Base-by-base conservation (phyloP, 2,329 filamentous ascomycete species). In the Pyrenochaeta sp. region DNA sequence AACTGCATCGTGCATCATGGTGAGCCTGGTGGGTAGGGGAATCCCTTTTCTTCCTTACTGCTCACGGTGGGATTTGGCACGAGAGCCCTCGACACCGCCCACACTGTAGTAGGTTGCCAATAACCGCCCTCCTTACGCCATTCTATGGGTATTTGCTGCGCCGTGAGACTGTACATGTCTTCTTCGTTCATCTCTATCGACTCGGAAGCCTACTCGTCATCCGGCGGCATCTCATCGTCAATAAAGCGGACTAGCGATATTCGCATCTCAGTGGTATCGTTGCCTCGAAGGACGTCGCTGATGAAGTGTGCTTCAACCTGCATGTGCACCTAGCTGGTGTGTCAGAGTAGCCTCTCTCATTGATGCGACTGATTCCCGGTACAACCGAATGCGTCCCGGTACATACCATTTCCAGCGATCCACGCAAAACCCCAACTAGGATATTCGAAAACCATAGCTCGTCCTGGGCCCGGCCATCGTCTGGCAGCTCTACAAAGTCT, bases 371-470 rank as follows among this genome's bases (percentile, higher is more conserved):
- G 37, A 39, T 4, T 18, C 12, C 29, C 14, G 14, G 10, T 15
- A 20, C 21, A 5, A 21, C 36, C 23, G 23, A 27, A 9, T 27
- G 23, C 23, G 23, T 15, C 5, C 29, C 14, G 21, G 15, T 37
- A 61, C 61, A 63, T 71, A 98, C 94, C 95, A 99, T 99, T 77
- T 99, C 95, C 54, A 99, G 77, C 1, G 94, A 89, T 12, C 95
- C 95, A 64, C 95, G 84, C 56, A 99, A 80, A 37, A 99, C 91
- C 37, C 95, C 95, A 67, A 95, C 97, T 37, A 98, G 84, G 51
- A 99, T 96, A 77, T 98, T 99, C 4, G 92, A 97, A 77, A 96
- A 99, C 95, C 95, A 99, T 33, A 99, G 81, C 79, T 98, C 94
- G 70, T 97, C 93, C 77, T 99, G 95, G 3, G 95, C 92, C 60